Conservation (phyloP, 1,284 basidiomycete species). For the Limonomyces culmigenus region DNA sequence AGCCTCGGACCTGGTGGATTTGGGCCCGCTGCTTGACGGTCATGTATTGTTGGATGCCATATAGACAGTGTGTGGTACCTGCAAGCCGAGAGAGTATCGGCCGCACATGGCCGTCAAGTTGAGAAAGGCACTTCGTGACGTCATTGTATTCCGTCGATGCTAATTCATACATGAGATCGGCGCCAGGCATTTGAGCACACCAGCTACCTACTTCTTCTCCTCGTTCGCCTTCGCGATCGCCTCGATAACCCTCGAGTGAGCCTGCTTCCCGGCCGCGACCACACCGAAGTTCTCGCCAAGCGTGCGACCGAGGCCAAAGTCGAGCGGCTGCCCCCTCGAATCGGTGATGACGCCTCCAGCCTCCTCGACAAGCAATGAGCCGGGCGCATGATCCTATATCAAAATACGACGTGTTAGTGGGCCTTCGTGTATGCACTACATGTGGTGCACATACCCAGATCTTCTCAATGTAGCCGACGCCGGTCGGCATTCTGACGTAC, state of each 20-base stretch:
- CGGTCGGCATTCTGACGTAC: slow-evolving; percentile 85
- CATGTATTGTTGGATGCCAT: neutral
- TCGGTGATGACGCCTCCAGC: slow-evolving; percentile 81
- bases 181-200: too few relatives aligned
- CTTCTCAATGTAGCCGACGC: slow-evolving; percentile 72
- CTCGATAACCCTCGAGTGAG: slow-evolving; percentile 53
- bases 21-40: neutral
- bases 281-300: slow-evolving; percentile 81
- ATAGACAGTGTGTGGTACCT: neutral
- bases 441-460: slow-evolving; percentile 79
- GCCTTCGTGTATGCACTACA: too few relatives aligned
- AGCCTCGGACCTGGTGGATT: neutral
- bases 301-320: slow-evolving; percentile 81
- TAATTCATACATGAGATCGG: too few relatives aligned
- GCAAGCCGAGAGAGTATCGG: neutral
- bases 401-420: too few relatives aligned
- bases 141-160: too few relatives aligned
- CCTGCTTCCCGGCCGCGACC: slow-evolving; percentile 55
- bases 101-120: too few relatives aligned
- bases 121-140: too few relatives aligned
- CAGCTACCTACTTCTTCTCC: slow-evolving; percentile 18
- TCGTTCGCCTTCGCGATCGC: slow-evolving; percentile 57
- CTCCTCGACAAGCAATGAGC: slow-evolving; percentile 74
- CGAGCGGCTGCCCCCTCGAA: slow-evolving; percentile 60
- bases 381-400: slow-evolving; percentile 84